Evolutionary conservation across 139 green algal species (phyloP), one percentile per base, ranked within the genome.

Genomic region (Chlamydomonas asymmetrica): DNA sequence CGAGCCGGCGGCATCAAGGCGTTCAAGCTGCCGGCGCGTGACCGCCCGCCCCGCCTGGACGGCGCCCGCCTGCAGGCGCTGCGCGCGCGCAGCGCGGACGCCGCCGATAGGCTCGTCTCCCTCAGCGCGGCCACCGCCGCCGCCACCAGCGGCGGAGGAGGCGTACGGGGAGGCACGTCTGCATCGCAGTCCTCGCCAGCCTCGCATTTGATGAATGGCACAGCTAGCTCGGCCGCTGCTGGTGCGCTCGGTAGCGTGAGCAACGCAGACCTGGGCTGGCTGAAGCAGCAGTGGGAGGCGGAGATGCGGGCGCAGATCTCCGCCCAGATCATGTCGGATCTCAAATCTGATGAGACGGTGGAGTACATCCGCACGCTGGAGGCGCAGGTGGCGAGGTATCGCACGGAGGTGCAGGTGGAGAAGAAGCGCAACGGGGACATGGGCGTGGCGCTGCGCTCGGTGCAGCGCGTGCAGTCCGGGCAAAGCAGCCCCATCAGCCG

Each of bases 341-440:
- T 87, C 52, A 10, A 38, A 25, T 69, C 45, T 13, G 68, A 87
- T 25, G 64, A 80, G 61, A 87, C 81, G 0, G 63, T 88, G 35
- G 38, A 88, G 65, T 88, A 88, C 78, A 88, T 88, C 45, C 57
- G 78, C 4, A 70, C 62, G 32, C 60, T 88, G 52, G 82, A 88
- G 61, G 66, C 25, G 37, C 41, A 79, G 43, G 56, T 87, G 57
- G 43, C 45, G 9, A 41, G 57, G 57, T 85, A 77, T 59, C 40
- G 74, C 8, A 8, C 57, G 4, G 61, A 63, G 75, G 29, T 75
- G 72, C 72, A 69, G 70, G 59, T 84, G 56, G 75, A 86, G 70
- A 80, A 82, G 75, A 74, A 71, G 69, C 75, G 70, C 38, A 80
- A 43, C 70, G 20, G 39, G 3, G 80, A 86, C 25, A 80, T 83